Evolutionary conservation across 2,329 filamentous ascomycete species (phyloP).

Genomic region (Stemphylium vesicarium): DNA sequence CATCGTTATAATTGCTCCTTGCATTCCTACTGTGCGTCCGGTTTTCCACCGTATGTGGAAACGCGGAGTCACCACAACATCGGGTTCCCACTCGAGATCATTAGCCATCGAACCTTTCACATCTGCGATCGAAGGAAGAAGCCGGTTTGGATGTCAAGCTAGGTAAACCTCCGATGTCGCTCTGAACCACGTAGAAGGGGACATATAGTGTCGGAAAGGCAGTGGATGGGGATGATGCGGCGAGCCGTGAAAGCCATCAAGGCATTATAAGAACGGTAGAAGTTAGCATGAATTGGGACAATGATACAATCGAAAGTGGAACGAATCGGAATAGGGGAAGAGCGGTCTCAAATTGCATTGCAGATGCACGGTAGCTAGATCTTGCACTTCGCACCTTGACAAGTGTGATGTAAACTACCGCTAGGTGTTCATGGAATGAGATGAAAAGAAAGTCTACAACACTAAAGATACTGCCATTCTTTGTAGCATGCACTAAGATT

Average conservation of each 20-base stretch:
- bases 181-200: neutral
- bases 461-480: too few species aligned
- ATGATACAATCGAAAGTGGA: neutral
- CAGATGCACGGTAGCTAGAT: too few species aligned
- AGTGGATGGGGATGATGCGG: neutral
- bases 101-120: neutral
- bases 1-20: constrained; percentile 18
- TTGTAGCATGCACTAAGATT: too few species aligned
- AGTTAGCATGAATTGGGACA: neutral
- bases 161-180: neutral
- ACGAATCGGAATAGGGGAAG: neutral
- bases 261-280: neutral
- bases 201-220: neutral
- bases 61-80: neutral
- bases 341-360: too few species aligned
- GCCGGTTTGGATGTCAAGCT: neutral
- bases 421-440: too few species aligned
- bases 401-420: too few species aligned
- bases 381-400: too few species aligned
- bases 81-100: neutral
- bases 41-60: constrained; percentile 12
- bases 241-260: neutral
- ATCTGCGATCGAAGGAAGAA: neutral
- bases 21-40: constrained; percentile 16
- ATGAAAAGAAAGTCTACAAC: too few species aligned